Percentiles rank a stretch among this genome's conserved stretches.
phyloP scores from a whole-genome alignment of 2,329 filamentous ascomycete genomes.

The Trichoderma sp. region DNA sequence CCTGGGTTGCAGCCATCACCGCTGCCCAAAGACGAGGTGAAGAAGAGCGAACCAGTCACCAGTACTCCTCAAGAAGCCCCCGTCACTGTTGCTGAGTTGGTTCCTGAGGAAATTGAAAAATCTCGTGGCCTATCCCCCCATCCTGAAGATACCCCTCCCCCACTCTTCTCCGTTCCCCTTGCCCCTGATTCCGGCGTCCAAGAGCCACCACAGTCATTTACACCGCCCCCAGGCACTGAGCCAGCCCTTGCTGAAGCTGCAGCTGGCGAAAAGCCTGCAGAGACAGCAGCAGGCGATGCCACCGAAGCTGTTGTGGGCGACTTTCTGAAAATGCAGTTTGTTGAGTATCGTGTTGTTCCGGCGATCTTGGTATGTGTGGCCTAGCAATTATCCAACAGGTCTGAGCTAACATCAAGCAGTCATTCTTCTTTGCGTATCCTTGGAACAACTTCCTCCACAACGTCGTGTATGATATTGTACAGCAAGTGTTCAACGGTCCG shows the following conservation, averaged over 20 bases:
- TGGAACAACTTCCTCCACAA: slow-evolving; percentile 99
- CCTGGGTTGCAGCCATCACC: slow-evolving; percentile 1
- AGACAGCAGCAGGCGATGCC: slow-evolving; percentile 20
- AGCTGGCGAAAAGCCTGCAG: slow-evolving; percentile 18
- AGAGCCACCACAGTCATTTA: slow-evolving; percentile 24
- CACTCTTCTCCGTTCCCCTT: slow-evolving; percentile 46
- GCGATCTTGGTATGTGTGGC: slow-evolving; percentile 75
- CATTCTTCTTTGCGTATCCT: slow-evolving; percentile 97
- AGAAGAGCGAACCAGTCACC: neutral
- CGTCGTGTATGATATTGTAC: slow-evolving; percentile 97
- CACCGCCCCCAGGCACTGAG: neutral
- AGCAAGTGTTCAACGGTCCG: slow-evolving; percentile 97
- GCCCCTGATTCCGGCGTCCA: slow-evolving; percentile 31
- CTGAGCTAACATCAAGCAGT: slow-evolving; percentile 47
- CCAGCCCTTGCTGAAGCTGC: neutral
- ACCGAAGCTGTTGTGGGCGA: slow-evolving; percentile 82
- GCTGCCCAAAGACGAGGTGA: neutral
- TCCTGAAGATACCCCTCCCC: slow-evolving; percentile 66
- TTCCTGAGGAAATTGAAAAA: slow-evolving; percentile 21
- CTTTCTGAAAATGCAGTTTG: slow-evolving; percentile 92
- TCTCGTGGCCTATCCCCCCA: slow-evolving; percentile 48
- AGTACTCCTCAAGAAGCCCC: slow-evolving; percentile 22
- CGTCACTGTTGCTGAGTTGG: slow-evolving; percentile 16
- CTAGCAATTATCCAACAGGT: neutral
- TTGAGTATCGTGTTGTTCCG: slow-evolving; percentile 89